Percentiles rank a stretch among this genome's conserved stretches.
Evolutionary conservation across 345 rosid genomes (phyloP).

Genomic region (Noccaea bulbosa): DNA sequence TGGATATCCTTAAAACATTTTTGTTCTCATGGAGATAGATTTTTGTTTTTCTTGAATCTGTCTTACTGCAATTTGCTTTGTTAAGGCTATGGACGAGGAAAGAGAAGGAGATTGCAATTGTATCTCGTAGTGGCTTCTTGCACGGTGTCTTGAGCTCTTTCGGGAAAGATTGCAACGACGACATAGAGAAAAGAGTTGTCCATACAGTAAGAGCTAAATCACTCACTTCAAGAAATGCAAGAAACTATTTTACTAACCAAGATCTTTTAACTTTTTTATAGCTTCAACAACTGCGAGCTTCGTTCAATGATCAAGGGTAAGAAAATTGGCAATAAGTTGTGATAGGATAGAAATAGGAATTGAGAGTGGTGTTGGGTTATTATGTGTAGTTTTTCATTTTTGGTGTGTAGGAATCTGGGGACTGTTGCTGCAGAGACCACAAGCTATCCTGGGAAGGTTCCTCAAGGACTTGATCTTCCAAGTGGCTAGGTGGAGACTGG

Average conservation of each 20-base stretch:
- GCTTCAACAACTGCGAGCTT: slow-evolving; percentile 82
- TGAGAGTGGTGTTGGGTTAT: background rate
- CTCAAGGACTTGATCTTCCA: slow-evolving; percentile 40
- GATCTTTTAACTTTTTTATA: slow-evolving; percentile 33
- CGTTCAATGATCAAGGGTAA: slow-evolving; percentile 70
- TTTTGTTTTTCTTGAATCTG: background rate
- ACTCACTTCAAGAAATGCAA: slow-evolving; percentile 6
- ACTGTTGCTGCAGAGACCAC: slow-evolving; percentile 30
- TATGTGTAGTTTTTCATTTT: background rate
- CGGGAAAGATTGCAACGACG: slow-evolving; percentile 57
- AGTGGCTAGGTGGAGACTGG: slow-evolving; percentile 21
- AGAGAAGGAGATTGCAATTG: slow-evolving; percentile 85
- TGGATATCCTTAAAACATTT: background rate
- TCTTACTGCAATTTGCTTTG: background rate
- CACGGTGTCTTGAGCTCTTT: slow-evolving; percentile 59
- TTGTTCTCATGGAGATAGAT: background rate
- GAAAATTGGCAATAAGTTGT: slow-evolving; percentile 8
- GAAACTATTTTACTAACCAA: slow-evolving; percentile 14
- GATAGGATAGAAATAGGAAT: background rate
- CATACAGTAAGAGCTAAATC: slow-evolving; percentile 54
- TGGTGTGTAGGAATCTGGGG: slow-evolving; percentile 35
- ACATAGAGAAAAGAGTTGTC: slow-evolving; percentile 59
- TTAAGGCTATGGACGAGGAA: slow-evolving; percentile 76
- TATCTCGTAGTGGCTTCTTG: slow-evolving; percentile 77
- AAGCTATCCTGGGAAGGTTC: slow-evolving; percentile 41